Percentiles rank a stretch among this genome's conserved stretches.
Conservation (phyloP, 371 early-diverging fungal species). For the Apophysomyces trapeziformis region DNA sequence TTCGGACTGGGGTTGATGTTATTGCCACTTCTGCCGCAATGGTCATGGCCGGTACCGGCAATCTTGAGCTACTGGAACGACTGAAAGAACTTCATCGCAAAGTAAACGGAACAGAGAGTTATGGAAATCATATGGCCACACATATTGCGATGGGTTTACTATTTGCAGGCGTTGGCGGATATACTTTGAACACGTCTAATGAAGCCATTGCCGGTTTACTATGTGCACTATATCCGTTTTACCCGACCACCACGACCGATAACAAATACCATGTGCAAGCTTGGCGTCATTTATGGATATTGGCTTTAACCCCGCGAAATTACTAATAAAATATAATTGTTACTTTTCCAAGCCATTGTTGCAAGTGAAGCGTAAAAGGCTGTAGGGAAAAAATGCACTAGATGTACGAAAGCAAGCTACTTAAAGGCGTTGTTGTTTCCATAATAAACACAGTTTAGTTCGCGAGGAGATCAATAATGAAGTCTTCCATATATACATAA, state of each 20-base stretch:
- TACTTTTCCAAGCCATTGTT: too few species aligned
- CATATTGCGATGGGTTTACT: constrained; percentile 86
- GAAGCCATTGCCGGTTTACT: constrained; percentile 74
- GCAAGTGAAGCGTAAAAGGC: too few species aligned
- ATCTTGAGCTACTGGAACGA: constrained; percentile 59
- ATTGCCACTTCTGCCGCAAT: constrained; percentile 67
- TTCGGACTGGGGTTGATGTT: constrained; percentile 70
- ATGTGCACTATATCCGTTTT: constrained; percentile 81
- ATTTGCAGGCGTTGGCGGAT: constrained; percentile 81
- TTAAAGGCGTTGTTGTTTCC: too few species aligned
- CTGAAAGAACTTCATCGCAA: constrained; percentile 61
- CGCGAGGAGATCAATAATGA: too few species aligned
- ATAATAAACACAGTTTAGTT: too few species aligned
- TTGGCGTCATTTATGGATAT: constrained; percentile 87
- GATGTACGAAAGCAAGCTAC: too few species aligned
- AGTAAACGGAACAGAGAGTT: constrained; percentile 44
- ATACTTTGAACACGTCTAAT: constrained; percentile 72
- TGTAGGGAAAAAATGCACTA: too few species aligned
- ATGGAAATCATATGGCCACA: constrained; percentile 85
- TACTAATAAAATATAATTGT: too few species aligned
- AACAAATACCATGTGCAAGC: constrained; percentile 82
- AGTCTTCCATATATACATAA: too few species aligned
- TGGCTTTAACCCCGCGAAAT: constrained; percentile 75
- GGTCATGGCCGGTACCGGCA: constrained; percentile 86
- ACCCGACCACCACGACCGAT: constrained; percentile 67